Percentiles rank a stretch among this genome's conserved stretches.
These are phyloP conservation scores for Jamesozyma spencerorum DNA, from an alignment of 805 yeast species.

Conservation along the genomic window DNA sequence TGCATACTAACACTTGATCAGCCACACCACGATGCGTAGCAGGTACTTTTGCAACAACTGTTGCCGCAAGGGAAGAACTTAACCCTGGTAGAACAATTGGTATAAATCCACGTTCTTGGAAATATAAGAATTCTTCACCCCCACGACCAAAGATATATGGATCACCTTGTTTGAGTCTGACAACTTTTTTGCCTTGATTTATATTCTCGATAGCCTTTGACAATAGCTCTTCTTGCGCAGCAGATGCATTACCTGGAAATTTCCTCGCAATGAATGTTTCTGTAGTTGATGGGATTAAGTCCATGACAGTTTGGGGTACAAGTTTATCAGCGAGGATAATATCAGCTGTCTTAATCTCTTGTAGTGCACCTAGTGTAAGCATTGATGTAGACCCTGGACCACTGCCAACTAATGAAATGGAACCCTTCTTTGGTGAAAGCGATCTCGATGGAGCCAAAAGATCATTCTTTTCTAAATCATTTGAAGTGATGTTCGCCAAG, in stretches of 20 bases:
- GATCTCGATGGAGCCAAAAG: slow-evolving; percentile 1
- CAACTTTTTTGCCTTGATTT: slow-evolving; percentile 62
- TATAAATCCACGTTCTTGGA: slow-evolving; percentile 53
- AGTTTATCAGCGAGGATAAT: slow-evolving; percentile 80
- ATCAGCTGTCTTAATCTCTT: slow-evolving; percentile 75
- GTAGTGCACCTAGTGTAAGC: slow-evolving; percentile 76
- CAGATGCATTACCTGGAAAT: slow-evolving; percentile 94
- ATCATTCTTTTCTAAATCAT: slow-evolving; percentile 18
- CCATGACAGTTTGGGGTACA: slow-evolving; percentile 81
- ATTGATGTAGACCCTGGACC: slow-evolving; percentile 87
- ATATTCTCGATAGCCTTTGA: slow-evolving; percentile 61
- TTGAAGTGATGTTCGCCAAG: slow-evolving; percentile 50
- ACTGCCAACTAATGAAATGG: slow-evolving; percentile 78
- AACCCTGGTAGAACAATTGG: slow-evolving; percentile 82
- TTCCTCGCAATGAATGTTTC: slow-evolving; percentile 80
- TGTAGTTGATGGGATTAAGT: slow-evolving; percentile 67
- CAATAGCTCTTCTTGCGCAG: slow-evolving; percentile 79
- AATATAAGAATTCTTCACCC: slow-evolving; percentile 78
- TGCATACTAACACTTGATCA: slow-evolving; percentile 85
- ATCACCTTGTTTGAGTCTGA: slow-evolving; percentile 90
- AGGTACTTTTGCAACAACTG: slow-evolving; percentile 72
- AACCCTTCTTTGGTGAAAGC: slow-evolving; percentile 33
- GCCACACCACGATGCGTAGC: slow-evolving; percentile 89
- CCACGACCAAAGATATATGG: slow-evolving; percentile 96
- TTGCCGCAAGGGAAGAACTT: slow-evolving; percentile 83